Evolutionary conservation across 345 rosid species (phyloP).

Genomic region (Rhizophora apiculata): DNA sequence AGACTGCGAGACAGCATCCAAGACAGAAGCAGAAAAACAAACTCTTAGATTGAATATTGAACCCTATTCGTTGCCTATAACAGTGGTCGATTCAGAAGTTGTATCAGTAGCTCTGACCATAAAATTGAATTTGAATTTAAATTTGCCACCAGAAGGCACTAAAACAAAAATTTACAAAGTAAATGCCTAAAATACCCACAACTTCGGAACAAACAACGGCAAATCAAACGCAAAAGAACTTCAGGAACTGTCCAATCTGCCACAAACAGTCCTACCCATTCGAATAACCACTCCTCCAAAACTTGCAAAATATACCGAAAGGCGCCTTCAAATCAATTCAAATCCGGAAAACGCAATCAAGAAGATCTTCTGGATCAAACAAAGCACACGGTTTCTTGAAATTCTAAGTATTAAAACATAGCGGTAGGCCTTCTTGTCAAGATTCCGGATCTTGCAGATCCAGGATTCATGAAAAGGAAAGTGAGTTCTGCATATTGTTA

Average conservation of each 20-base stretch:
- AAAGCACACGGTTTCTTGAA: slow-evolving; percentile 3
- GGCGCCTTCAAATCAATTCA: slow-evolving; percentile 10
- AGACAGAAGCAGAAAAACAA: neutral
- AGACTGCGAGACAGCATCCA: slow-evolving; percentile 27
- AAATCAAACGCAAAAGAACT: slow-evolving; percentile 12
- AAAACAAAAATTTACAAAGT: neutral
- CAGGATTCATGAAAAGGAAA: slow-evolving; percentile 17
- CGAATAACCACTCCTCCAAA: slow-evolving; percentile 1
- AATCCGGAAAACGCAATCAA: slow-evolving; percentile 15
- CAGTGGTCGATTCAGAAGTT: neutral
- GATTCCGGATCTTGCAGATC: slow-evolving; percentile 37
- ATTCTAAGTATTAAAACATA: neutral
- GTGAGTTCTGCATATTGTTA: slow-evolving; percentile 6
- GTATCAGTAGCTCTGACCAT: neutral
- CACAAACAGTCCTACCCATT: slow-evolving; percentile 17
- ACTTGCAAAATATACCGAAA: slow-evolving; percentile 6
- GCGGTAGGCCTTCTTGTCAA: neutral
- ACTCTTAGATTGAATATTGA: neutral
- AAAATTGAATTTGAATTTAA: neutral
- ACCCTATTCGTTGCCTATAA: neutral
- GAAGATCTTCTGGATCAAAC: slow-evolving; percentile 16
- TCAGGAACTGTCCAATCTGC: slow-evolving; percentile 4
- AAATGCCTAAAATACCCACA: neutral
- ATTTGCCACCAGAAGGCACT: neutral
- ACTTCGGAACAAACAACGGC: neutral